These are phyloP conservation scores for Thalassiosira ordinaria DNA, from an alignment of 352 stramenopile genomes.

Conservation along the genomic window DNA sequence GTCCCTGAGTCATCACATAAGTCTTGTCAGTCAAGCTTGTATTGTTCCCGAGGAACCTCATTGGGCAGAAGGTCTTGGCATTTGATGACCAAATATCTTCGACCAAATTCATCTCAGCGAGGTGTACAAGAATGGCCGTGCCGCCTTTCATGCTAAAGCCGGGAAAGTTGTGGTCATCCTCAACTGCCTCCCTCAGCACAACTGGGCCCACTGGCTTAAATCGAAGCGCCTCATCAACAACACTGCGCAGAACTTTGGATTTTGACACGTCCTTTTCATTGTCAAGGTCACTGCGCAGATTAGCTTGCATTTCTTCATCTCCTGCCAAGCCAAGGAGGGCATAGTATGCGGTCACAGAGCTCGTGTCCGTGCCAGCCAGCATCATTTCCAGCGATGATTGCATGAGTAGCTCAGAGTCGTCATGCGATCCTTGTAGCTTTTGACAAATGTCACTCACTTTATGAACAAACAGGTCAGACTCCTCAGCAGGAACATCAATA, in stretches of 20 bases:
- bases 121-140: constrained; percentile 38
- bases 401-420: constrained; percentile 5
- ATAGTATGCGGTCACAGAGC: constrained; percentile 38
- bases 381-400: constrained; percentile 43
- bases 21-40: constrained; percentile 3
- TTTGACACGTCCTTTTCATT: constrained; percentile 7
- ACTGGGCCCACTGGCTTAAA: constrained; percentile 58
- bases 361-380: constrained; percentile 44
- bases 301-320: constrained; percentile 13
- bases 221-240: constrained; percentile 44
- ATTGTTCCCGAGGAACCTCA: constrained; percentile 26
- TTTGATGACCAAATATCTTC: constrained; percentile 21
- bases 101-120: constrained; percentile 48
- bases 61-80: constrained; percentile 23
- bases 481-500: neutral
- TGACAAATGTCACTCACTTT: constrained; percentile 16
- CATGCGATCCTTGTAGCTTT: constrained; percentile 2
- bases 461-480: constrained; percentile 23
- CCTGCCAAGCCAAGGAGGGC: constrained; percentile 21
- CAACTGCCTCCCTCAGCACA: constrained; percentile 38
- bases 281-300: constrained; percentile 12
- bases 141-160: constrained; percentile 14
- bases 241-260: constrained; percentile 27
- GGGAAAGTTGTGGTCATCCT: constrained; percentile 38
- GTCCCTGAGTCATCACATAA: too few species aligned